Percentiles rank a stretch among this genome's conserved stretches.
Conservation (phyloP, 257 asterid species). For the Jaltomata sinuosa region DNA sequence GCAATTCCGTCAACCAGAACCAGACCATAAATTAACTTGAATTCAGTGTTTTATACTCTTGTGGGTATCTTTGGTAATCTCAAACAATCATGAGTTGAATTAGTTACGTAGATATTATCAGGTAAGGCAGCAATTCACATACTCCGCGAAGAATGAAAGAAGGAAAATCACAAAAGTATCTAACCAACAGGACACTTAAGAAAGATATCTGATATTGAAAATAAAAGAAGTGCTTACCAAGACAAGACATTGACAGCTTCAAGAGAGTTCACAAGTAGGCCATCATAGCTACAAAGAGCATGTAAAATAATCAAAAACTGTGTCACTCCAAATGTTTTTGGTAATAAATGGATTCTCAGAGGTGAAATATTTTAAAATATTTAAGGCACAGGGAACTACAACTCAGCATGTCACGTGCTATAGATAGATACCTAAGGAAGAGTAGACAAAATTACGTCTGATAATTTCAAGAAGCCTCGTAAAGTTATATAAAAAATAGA, state of each 20-base stretch:
- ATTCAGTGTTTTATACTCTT: neutral
- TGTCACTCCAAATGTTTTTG: neutral
- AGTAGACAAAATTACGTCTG: neutral
- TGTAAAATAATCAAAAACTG: neutral
- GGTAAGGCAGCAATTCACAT: neutral
- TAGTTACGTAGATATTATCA: neutral
- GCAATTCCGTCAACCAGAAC: neutral
- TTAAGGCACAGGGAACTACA: neutral
- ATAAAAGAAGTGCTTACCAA: slow-evolving; percentile 40
- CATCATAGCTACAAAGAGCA: slow-evolving; percentile 64
- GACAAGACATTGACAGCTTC: slow-evolving; percentile 46
- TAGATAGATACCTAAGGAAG: neutral
- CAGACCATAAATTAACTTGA: neutral
- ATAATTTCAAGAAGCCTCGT: neutral
- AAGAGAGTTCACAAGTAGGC: slow-evolving; percentile 75
- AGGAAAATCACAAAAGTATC: neutral
- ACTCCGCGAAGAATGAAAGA: neutral
- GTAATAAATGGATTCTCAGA: neutral
- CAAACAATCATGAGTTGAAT: neutral
- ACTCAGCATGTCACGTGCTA: neutral
- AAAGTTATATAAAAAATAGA: neutral
- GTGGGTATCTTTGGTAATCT: neutral
- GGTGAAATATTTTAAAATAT: neutral
- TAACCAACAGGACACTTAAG: neutral
- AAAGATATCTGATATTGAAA: neutral